A percentile compares a stretch with the other conserved stretches of the same genome.
Evolutionary conservation across 805 yeast genomes (phyloP).

Genomic region (Brettanomyces sp.): DNA sequence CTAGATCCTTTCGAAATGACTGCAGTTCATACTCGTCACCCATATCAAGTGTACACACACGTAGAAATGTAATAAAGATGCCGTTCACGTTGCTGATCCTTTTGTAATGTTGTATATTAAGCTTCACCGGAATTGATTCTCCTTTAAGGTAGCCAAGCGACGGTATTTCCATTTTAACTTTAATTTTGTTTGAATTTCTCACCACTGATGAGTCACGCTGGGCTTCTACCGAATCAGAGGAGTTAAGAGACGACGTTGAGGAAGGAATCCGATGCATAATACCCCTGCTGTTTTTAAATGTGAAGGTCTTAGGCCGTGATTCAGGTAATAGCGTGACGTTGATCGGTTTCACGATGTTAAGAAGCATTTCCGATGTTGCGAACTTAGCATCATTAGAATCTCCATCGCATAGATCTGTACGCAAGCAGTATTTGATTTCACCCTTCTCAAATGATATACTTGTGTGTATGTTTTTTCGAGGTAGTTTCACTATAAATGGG

Average conservation of each 20-base stretch:
- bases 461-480: conserved; percentile 61
- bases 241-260: conserved; percentile 31
- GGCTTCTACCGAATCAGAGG: conserved; percentile 7
- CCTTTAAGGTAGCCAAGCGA: conserved; percentile 71
- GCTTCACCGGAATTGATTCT: conserved; percentile 65
- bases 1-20: conserved; percentile 74
- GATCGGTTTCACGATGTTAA: conserved; percentile 61
- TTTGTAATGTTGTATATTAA: conserved; percentile 61
- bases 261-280: conserved; percentile 26
- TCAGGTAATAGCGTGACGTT: conserved; percentile 60
- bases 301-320: conserved; percentile 57
- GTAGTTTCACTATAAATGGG: conserved; percentile 78
- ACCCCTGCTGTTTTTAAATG: conserved; percentile 41
- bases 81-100: conserved; percentile 63
- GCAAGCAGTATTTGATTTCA: conserved; percentile 57
- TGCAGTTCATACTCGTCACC: conserved; percentile 54
- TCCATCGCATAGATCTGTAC: conserved; percentile 19
- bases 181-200: conserved; percentile 7
- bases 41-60: conserved; percentile 64
- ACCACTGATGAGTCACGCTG: background rate
- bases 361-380: conserved; percentile 43
- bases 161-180: conserved; percentile 37
- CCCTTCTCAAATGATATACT: conserved; percentile 81
- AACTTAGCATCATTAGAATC: conserved; percentile 15
- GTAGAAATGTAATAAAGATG: conserved; percentile 65